Evolutionary conservation across 164 flowering plant genomes (phyloP).

Genomic region (Aristolochia fimbriata): DNA sequence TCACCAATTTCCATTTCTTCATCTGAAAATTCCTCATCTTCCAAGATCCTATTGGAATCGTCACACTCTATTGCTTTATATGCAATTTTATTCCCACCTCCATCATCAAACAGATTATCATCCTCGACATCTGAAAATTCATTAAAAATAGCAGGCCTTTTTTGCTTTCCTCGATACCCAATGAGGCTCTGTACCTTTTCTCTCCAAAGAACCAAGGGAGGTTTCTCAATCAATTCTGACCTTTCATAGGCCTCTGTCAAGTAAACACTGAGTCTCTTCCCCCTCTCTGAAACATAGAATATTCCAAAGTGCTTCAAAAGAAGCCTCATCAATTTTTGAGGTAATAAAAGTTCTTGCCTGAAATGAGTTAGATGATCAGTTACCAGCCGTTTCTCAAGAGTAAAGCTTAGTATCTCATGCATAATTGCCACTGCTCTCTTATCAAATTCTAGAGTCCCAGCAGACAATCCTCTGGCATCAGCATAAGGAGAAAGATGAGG

Average conservation of each 20-base stretch:
- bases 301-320: conserved; percentile 84
- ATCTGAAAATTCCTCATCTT: conserved; percentile 14
- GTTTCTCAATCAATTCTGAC: conserved; percentile 66
- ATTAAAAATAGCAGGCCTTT: conserved; percentile 32
- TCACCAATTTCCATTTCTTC: conserved; percentile 56
- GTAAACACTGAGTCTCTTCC: conserved; percentile 77
- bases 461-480: conserved; percentile 54
- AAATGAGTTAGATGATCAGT: conserved; percentile 88
- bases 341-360: conserved; percentile 70
- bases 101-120: conserved; percentile 27
- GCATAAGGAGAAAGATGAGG: conserved; percentile 87
- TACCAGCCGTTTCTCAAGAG: conserved; percentile 69
- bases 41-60: conserved; percentile 21
- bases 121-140: conserved; percentile 52
- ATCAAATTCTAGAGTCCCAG: conserved; percentile 80
- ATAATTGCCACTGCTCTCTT: conserved; percentile 86
- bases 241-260: conserved; percentile 83
- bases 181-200: conserved; percentile 53
- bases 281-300: conserved; percentile 92
- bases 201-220: conserved; percentile 78
- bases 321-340: conserved; percentile 87
- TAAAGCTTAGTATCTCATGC: conserved; percentile 90
- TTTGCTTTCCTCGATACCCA: conserved; percentile 65
- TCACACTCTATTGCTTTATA: conserved; percentile 14
- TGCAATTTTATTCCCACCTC: conserved; percentile 20